Evolutionary conservation across 2,329 filamentous ascomycete species (phyloP).

Genomic region (Cadophora malorum): DNA sequence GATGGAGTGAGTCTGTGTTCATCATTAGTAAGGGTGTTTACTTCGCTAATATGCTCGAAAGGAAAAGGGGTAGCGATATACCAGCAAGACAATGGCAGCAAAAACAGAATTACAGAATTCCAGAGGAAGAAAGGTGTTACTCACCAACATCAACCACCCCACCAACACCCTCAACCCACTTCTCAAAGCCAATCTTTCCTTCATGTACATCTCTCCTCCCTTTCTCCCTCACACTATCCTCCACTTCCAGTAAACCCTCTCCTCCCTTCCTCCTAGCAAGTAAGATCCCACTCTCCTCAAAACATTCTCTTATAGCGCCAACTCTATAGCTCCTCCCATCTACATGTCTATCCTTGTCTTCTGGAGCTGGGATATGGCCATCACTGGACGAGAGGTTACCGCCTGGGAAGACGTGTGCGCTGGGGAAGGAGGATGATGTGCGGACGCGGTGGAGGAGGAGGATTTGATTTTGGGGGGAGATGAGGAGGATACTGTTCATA

Average conservation of each 20-base stretch:
- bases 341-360: slow-evolving; percentile 64
- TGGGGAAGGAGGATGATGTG: slow-evolving; percentile 83
- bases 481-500: slow-evolving; percentile 71
- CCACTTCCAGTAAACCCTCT: slow-evolving; percentile 66
- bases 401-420: slow-evolving; percentile 94
- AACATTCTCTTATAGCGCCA: slow-evolving; percentile 87
- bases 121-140: no score
- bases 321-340: slow-evolving; percentile 79
- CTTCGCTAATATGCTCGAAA: background rate
- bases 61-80: background rate
- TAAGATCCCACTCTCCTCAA: slow-evolving; percentile 92
- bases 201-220: slow-evolving; percentile 74
- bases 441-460: slow-evolving; percentile 86
- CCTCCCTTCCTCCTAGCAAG: slow-evolving; percentile 56
- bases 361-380: slow-evolving; percentile 57
- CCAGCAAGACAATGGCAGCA: no score
- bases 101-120: no score
- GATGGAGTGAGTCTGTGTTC: slow-evolving; percentile 50
- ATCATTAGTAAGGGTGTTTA: background rate
- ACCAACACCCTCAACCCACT: slow-evolving; percentile 65
- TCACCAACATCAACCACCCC: slow-evolving; percentile 70
- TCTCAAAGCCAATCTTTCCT: slow-evolving; percentile 67
- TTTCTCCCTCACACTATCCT: slow-evolving; percentile 63
- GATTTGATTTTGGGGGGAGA: slow-evolving; percentile 87
- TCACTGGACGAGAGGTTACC: slow-evolving; percentile 82